Evolutionary conservation across 345 rosid genomes (phyloP).

Genomic region (Eucalyptus marginata): DNA sequence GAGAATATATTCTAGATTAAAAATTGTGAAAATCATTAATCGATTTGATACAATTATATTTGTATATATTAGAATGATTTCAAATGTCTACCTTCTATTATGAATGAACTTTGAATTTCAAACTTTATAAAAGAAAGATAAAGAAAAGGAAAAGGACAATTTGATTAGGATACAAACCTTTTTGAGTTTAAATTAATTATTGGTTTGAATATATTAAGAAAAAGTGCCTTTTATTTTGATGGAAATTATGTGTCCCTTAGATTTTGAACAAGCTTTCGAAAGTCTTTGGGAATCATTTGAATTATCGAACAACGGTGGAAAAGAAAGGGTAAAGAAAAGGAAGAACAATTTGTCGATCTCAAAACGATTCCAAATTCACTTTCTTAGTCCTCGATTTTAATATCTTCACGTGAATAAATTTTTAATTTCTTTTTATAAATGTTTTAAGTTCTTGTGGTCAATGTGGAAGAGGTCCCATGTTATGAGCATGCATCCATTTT

Average conservation of each 20-base stretch:
- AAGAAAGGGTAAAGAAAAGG: neutral
- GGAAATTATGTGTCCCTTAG: neutral
- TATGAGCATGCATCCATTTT: neutral
- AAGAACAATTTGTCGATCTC: neutral
- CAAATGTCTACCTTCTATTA: neutral
- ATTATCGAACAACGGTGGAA: neutral
- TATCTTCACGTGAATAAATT: neutral
- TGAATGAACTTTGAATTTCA: neutral
- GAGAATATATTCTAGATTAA: neutral
- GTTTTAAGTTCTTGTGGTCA: neutral
- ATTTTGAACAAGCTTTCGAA: neutral
- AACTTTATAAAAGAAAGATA: neutral
- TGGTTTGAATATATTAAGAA: neutral
- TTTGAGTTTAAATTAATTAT: neutral
- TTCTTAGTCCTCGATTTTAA: neutral
- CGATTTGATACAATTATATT: neutral
- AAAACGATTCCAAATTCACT: neutral
- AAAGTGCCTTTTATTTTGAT: neutral
- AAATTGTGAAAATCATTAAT: neutral
- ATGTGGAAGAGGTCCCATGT: neutral
- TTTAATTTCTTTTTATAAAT: neutral
- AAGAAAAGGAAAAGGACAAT: neutral
- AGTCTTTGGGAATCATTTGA: neutral
- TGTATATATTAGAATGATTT: neutral
- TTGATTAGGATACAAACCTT: fast-evolving